A percentile compares a stretch with the other conserved stretches of the same genome.
phyloP scores from a whole-genome alignment of 805 yeast species.

The Cyberlindnera euphorbiae region DNA sequence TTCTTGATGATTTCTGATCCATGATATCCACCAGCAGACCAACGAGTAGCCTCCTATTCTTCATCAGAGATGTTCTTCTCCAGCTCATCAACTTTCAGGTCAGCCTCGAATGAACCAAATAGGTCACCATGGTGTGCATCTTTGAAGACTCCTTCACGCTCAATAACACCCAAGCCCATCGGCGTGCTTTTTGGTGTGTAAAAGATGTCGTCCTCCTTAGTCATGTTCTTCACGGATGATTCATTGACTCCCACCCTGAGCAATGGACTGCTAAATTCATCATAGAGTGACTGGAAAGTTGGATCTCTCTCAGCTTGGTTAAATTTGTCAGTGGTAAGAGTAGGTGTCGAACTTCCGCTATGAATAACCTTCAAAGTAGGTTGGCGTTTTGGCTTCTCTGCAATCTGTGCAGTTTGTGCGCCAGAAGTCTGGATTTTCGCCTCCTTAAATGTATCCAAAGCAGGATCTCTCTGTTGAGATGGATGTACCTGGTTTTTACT shows the following conservation, averaged over 20 bases:
- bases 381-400: conserved; percentile 1
- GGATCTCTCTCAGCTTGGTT: conserved; percentile 1
- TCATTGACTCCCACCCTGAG: conserved; percentile 19
- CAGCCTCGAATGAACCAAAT: no score
- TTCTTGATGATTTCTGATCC: neutral
- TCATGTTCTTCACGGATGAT: conserved; percentile 11
- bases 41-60: conserved; percentile 9
- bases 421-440: no score
- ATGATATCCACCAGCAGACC: conserved; percentile 8
- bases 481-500: no score
- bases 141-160: no score
- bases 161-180: no score
- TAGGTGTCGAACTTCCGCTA: neutral
- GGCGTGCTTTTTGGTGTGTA: conserved; percentile 23
- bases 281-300: conserved; percentile 18
- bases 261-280: conserved; percentile 19
- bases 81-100: neutral
- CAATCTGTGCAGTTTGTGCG: neutral
- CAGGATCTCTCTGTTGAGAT: no score
- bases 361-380: neutral
- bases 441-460: no score
- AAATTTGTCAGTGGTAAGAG: no score
- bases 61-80: conserved; percentile 4
- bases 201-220: conserved; percentile 17
- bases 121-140: no score